These are phyloP conservation scores for Allantophomopsis cytisporea DNA, from an alignment of 2,329 filamentous ascomycete genomes.

Conservation along the genomic window DNA sequence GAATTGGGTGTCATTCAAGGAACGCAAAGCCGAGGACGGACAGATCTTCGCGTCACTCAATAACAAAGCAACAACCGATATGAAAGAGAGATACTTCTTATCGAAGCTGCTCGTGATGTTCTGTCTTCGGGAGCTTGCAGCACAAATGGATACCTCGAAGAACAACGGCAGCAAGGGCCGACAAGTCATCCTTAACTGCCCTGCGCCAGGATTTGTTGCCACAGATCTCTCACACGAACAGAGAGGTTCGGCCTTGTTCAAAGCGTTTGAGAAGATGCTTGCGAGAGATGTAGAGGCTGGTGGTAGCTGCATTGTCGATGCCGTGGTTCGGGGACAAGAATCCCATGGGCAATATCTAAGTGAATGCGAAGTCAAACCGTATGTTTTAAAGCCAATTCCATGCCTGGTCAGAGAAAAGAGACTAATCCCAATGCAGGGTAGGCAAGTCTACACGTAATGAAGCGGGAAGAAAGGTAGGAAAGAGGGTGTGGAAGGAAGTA, in stretches of 20 bases:
- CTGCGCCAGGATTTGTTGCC: not conserved
- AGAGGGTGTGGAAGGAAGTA: too few species aligned
- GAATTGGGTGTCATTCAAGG: too few species aligned
- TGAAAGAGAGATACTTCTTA: too few species aligned
- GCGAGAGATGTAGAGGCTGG: constrained; percentile 2
- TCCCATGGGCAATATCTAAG: constrained; percentile 13
- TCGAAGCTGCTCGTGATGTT: constrained; percentile 9
- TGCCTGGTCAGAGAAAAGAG: too few species aligned
- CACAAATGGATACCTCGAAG: not conserved
- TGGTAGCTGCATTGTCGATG: constrained; percentile 13
- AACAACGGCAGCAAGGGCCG: not conserved
- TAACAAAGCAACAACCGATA: too few species aligned
- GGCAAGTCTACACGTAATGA: too few species aligned
- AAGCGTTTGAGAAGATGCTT: not conserved
- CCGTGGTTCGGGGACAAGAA: constrained; percentile 8
- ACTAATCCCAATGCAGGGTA: too few species aligned
- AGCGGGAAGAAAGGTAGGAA: too few species aligned
- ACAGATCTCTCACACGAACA: not conserved
- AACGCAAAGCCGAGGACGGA: too few species aligned
- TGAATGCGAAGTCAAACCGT: constrained; percentile 3
- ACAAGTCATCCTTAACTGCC: not conserved
- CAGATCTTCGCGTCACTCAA: too few species aligned
- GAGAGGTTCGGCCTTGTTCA: not conserved
- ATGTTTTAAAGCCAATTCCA: too few species aligned
- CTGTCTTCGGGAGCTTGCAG: not conserved